Base-by-base conservation (phyloP, 441 rosid genomes). In the Macaranga tanarius region DNA sequence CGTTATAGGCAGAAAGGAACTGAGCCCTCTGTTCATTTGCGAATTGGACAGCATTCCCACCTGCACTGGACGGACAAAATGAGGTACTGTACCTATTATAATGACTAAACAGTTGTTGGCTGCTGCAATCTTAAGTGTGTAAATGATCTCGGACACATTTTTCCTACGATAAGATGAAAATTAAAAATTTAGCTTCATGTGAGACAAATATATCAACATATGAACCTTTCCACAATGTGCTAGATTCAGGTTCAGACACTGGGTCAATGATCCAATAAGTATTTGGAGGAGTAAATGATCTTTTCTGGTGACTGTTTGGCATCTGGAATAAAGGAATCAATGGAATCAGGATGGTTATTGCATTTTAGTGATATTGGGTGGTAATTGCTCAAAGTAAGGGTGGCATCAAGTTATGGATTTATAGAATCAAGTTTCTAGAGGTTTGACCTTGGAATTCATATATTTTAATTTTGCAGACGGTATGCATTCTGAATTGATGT, bases 1-100 rank as follows among this genome's bases (percentile, higher is more conserved):
- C 89, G 87, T 68, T 95, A 84, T 80, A 92, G 86, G 86, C 99
- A 95, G 89, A 93, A 91, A 79, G 96, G 97, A 79, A 93, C 97
- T 42, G 87, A 87, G 82, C 31, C 74, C 71, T 82, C 84, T 76
- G 85, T 83, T 78, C 86, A 89, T 73, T 84, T 95, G 86, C 92
- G 85, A 48, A 62, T 85, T 68, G 93, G 98, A 75, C 84, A 88
- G 79, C 96, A 93, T 82, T 84, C 92, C 73, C 95, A 90, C 79
- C 97, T 95, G 80, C 96, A 89, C 62, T 95, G 96, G 92, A 87
- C 88, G 38, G 92, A 95, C 79, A 88, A 86, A 67, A 82, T 86
- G 44, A 91, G 99, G 99, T 70, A 7, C 65, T 60, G 62, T 71
- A 62, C 62, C 61, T 56, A 65, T 62, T 80, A 55, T 55, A 73